Conservation (phyloP, 2,329 filamentous ascomycete genomes). For the Fusarium ramigenum region DNA sequence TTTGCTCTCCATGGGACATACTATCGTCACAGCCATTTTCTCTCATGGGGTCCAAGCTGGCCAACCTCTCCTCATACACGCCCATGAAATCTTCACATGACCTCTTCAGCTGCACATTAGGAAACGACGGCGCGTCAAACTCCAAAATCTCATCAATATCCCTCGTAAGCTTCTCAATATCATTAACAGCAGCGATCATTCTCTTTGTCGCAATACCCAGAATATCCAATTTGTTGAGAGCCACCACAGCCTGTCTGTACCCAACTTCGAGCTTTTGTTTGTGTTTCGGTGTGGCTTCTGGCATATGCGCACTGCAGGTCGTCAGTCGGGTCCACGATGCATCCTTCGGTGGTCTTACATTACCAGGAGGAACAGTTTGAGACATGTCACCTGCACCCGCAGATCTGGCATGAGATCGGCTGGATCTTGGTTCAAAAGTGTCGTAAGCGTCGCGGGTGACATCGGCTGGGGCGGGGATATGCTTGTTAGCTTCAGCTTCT, state of each 20-base stretch:
- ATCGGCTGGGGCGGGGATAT: not conserved
- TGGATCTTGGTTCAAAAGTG: not conserved
- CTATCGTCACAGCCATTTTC: not conserved
- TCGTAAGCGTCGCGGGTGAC: not conserved
- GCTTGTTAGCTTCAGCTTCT: not conserved
- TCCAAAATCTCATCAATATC: not conserved
- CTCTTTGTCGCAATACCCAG: not conserved
- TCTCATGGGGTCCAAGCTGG: not conserved
- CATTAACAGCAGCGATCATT: not conserved
- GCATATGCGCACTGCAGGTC: not conserved
- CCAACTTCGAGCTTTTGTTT: not conserved
- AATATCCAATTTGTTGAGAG: not conserved
- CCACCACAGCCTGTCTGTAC: not conserved
- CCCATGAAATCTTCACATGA: not conserved
- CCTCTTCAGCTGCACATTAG: not conserved
- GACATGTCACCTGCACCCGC: not conserved
- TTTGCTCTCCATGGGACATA: fast-evolving
- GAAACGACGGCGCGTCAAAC: not conserved
- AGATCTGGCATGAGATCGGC: not conserved
- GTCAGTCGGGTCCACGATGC: not conserved
- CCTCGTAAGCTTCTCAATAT: not conserved
- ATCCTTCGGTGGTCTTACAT: not conserved
- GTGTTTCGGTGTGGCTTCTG: not conserved
- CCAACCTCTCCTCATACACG: not conserved
- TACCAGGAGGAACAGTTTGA: not conserved